A percentile compares a stretch with the other conserved stretches of the same genome.
Evolutionary conservation across 306 rosid species (phyloP).

Genomic region (Cucurbita pepo): DNA sequence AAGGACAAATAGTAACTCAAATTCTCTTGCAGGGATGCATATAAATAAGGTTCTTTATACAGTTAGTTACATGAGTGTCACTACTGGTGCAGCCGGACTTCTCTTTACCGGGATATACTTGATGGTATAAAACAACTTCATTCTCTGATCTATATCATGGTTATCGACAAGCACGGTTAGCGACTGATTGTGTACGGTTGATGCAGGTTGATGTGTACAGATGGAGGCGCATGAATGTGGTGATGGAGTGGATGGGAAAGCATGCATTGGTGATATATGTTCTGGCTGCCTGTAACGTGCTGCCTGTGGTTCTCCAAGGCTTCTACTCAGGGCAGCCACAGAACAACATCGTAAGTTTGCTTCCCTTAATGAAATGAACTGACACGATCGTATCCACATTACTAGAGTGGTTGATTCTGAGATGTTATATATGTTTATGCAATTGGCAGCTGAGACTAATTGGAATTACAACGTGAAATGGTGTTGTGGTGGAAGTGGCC

Average conservation of each 20-base stretch:
- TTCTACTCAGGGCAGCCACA: slow-evolving; percentile 63
- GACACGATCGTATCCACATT: neutral
- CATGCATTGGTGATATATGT: slow-evolving; percentile 69
- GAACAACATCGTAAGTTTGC: slow-evolving; percentile 50
- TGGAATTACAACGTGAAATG: slow-evolving; percentile 39
- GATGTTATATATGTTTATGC: slow-evolving; percentile 18
- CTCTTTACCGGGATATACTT: slow-evolving; percentile 65
- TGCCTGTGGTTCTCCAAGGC: slow-evolving; percentile 76
- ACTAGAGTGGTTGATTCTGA: neutral
- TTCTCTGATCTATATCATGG: neutral
- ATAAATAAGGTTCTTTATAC: slow-evolving; percentile 83
- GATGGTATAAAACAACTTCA: slow-evolving; percentile 27
- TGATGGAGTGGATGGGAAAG: slow-evolving; percentile 86
- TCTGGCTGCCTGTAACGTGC: slow-evolving; percentile 70
- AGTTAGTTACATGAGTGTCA: slow-evolving; percentile 69
- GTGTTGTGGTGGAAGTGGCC: too few relatives aligned
- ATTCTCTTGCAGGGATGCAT: slow-evolving; percentile 42
- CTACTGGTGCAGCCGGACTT: slow-evolving; percentile 75
- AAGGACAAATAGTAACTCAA: neutral
- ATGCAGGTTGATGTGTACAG: slow-evolving; percentile 80
- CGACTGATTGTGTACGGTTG: neutral
- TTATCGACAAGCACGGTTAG: neutral
- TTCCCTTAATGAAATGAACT: neutral
- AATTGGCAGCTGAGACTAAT: slow-evolving; percentile 12
- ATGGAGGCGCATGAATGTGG: slow-evolving; percentile 32